Base-by-base conservation (phyloP, 257 asterid species). In the Coffea eugenioides region DNA sequence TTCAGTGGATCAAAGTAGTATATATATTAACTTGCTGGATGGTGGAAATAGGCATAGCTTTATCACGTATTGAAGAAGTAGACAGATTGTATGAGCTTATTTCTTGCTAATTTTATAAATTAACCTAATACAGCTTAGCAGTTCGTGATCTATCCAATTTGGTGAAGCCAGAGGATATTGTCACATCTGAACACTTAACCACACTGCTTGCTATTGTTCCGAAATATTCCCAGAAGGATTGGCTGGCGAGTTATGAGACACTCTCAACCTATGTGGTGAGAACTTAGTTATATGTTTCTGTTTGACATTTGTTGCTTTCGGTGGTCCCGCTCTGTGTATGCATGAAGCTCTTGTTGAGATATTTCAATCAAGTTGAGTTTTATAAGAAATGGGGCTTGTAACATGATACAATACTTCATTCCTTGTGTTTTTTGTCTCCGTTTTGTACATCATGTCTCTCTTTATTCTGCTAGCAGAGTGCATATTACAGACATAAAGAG, bases 211-310 rank as follows among this genome's bases (percentile, higher is more conserved):
- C 97, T 16, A 66, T 94, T 84, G 93, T 94, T 84, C 77, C 93
- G 8, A 95, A 91, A 83, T 93, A 91, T 85, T 95, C 98, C 62
- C 96, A 95, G 87, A 95, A 95, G 83, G 98, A 95, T 81, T 95
- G 99, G 98, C 78, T 93, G 65, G 85, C 97, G 77, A 90, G 93
- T 91, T 91, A 95, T 3, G 97, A 93, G 87, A 87, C 94, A 66
- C 91, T 95, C 80, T 90, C 99, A 71, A 59, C 96, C 67, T 95
- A 88, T 79, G 99, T 95, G 87, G 97, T 95, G 84, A 85, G 90
- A 51, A 83, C 62, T 31, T 43, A 34, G 46, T 18, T 39, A 1
- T 41, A 27, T 43, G 16, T n/a, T 61, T 1, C 11, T 57, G 25
- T 59, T 2, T 9, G 12, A 6, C 25, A 13, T 2, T 15, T 18